Base-by-base conservation (phyloP, 805 yeast species). In the Candida maris region DNA sequence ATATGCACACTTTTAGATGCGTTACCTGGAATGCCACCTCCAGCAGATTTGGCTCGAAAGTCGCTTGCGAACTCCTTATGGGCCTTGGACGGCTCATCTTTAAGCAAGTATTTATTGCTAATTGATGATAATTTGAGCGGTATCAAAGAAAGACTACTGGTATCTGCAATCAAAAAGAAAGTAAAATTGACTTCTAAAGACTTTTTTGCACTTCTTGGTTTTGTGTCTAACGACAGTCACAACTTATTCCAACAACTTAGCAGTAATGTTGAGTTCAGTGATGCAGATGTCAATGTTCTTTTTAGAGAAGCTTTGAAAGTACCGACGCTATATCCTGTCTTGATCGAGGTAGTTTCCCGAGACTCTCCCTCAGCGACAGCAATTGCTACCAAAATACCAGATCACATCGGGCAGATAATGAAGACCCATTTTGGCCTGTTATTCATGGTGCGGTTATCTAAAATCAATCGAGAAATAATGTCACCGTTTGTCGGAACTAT, bases 61-160 rank as follows among this genome's bases (percentile, higher is more conserved):
- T 30, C 42, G 5, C 22, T 47, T 7, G 29, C 37, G 18, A 49
- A 44, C 2, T 42, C 52, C 3, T 29, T 53, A 19, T 54, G 59
- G 59, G 39, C 38, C 3, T 26, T 54, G 17, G 41, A 42, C 8
- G 31, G 42, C 14, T 19, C 27, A 3, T 12, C 31, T 2, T 10
- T 52, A 10, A 23, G 28, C 4, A 19, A 39, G 9, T 39, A 30
- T 19, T 9, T 30, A 9, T 12, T 31, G 9, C 18, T 14, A 4
- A 14, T 45, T 14, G 23, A 19, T 3, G 10, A 9, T 12, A 9
- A 16, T 8, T 7, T 15, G 39, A 2, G 26, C 15, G 24, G 5
- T 8, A 27, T 45, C 8, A 26, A 19, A 23, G 25, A 24, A 16
- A 27, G 17, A 16, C 30, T 37, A 13, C 21, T 37, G 18, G 35